Evolutionary conservation across 352 stramenopile species (phyloP).

Genomic region (Globisporangium iwayamae): DNA sequence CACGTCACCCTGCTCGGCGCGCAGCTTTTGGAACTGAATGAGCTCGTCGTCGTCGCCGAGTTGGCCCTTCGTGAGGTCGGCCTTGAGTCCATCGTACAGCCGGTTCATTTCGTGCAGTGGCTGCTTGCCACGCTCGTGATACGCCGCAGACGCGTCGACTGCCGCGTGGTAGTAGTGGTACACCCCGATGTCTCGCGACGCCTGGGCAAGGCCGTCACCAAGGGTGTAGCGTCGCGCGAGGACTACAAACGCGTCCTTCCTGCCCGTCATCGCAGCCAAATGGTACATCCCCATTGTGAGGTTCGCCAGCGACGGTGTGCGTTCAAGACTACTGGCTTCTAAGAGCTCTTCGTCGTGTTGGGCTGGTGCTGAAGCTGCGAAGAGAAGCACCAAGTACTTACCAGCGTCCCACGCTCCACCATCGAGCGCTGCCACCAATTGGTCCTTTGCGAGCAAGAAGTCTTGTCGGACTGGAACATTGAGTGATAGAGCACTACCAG

Average conservation of each 20-base stretch:
- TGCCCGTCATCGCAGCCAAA: slow-evolving; percentile 36
- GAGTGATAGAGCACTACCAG: neutral
- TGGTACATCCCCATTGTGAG: slow-evolving; percentile 46
- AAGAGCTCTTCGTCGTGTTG: neutral
- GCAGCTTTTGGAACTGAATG: slow-evolving; percentile 83
- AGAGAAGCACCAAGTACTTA: slow-evolving; percentile 27
- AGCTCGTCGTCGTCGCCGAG: slow-evolving; percentile 82
- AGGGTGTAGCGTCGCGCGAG: slow-evolving; percentile 43
- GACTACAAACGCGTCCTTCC: slow-evolving; percentile 48
- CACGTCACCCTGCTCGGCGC: slow-evolving; percentile 73
- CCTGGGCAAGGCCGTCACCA: slow-evolving; percentile 11
- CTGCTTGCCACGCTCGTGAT: slow-evolving; percentile 70
- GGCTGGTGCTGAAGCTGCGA: neutral
- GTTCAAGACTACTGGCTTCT: neutral
- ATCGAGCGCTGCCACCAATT: slow-evolving; percentile 21
- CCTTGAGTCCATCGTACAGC: slow-evolving; percentile 56
- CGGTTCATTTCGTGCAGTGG: slow-evolving; percentile 75
- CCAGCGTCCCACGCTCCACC: slow-evolving; percentile 19
- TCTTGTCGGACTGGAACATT: slow-evolving; percentile 18
- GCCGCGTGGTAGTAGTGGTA: slow-evolving; percentile 68
- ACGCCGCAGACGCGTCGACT: slow-evolving; percentile 36
- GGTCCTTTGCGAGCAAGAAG: slow-evolving; percentile 16
- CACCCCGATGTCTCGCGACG: slow-evolving; percentile 32
- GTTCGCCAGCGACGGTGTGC: neutral
- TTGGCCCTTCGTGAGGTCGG: slow-evolving; percentile 46